Evolutionary conservation across 768 basidiomycete genomes (phyloP).

Genomic region (Clitopilus hobsonii): DNA sequence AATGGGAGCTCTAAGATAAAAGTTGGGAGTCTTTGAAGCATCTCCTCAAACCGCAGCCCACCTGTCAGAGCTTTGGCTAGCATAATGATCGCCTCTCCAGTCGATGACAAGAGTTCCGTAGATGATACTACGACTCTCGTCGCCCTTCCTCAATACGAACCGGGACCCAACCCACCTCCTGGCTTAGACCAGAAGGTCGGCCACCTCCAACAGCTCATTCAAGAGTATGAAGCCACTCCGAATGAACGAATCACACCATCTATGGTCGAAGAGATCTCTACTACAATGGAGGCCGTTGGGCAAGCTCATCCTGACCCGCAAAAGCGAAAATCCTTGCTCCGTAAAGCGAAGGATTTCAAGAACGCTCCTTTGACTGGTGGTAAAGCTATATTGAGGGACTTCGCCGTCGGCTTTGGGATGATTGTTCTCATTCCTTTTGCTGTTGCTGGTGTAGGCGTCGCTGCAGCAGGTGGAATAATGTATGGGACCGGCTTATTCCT

Average conservation of each 20-base stretch:
- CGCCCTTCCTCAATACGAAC: too few relatives aligned
- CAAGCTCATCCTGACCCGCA: background rate
- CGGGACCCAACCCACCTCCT: too few relatives aligned
- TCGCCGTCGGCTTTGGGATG: background rate
- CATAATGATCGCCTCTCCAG: too few relatives aligned
- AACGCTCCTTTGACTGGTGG: background rate
- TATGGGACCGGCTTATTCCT: background rate
- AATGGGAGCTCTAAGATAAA: too few relatives aligned
- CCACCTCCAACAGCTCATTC: background rate
- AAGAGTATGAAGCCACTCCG: background rate
- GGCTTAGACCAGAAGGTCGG: background rate
- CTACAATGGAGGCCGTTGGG: background rate
- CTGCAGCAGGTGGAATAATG: background rate
- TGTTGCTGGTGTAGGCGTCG: background rate
- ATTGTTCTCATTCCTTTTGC: background rate
- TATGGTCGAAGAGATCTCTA: background rate
- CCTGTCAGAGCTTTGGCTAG: too few relatives aligned
- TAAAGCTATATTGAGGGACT: background rate
- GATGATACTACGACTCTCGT: too few relatives aligned
- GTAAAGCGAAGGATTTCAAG: background rate
- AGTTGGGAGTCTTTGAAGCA: too few relatives aligned
- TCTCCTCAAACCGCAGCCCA: too few relatives aligned
- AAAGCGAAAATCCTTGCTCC: background rate
- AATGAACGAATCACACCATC: background rate
- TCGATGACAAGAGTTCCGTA: too few relatives aligned